Conservation (phyloP, 371 early-diverging fungal species). For the Dinochytrium kinnereticum region DNA sequence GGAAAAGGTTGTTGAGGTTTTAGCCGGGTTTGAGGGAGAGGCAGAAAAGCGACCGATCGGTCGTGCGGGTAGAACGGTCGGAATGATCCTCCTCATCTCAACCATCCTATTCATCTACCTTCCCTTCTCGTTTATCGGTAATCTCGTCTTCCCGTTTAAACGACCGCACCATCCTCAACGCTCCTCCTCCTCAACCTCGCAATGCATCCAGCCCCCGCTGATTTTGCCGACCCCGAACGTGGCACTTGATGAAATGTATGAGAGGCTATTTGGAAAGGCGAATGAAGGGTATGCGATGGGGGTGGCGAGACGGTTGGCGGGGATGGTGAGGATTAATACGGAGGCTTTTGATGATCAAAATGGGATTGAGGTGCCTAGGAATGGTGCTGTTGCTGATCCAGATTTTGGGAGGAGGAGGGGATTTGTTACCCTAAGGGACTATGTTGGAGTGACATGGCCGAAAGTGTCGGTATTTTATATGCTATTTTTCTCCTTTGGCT, state of each 20-base stretch:
- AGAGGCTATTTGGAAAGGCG: not conserved
- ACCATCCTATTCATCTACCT: not conserved
- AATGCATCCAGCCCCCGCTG: not conserved
- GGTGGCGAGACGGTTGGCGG: conserved; percentile 19
- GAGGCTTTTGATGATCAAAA: conserved; percentile 28
- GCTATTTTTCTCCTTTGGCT: too few species aligned
- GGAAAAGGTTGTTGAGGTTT: too few species aligned
- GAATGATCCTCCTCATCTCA: not conserved
- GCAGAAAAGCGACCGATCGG: too few species aligned
- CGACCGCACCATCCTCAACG: not conserved
- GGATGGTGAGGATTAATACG: conserved; percentile 26
- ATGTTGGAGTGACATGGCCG: conserved; percentile 27
- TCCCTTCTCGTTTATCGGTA: not conserved
- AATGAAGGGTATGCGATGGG: conserved; percentile 10
- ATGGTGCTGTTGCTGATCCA: conserved; percentile 2
- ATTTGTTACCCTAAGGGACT: not conserved
- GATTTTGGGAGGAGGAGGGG: conserved; percentile 19
- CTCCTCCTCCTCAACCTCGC: not conserved
- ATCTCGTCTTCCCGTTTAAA: too few species aligned
- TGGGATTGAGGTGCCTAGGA: conserved; percentile 3
- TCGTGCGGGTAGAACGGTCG: too few species aligned
- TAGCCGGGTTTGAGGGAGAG: too few species aligned
- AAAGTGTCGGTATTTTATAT: not conserved
- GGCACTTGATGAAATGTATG: not conserved
- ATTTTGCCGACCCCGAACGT: not conserved